Evolutionary conservation across 495 filamentous ascomycete species (phyloP).

Genomic region (Tricharina praecox): DNA sequence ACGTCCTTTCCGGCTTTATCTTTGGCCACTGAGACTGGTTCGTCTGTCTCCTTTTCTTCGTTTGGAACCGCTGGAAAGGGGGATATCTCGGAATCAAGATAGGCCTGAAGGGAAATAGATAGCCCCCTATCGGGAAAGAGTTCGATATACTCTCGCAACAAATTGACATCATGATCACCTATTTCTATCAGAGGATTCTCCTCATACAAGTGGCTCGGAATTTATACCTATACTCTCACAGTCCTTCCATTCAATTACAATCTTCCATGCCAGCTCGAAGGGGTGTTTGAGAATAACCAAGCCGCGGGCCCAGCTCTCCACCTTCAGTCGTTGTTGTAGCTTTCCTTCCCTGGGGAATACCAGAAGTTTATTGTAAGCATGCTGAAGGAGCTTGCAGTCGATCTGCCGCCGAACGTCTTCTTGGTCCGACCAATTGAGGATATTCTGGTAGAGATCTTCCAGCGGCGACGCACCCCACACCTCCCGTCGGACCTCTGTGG

Average conservation of each 20-base stretch:
- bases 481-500: constrained; percentile 70
- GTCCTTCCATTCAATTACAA: constrained; percentile 79
- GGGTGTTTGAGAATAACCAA: constrained; percentile 95
- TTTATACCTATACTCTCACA: constrained; percentile 35
- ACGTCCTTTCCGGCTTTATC: constrained; percentile 27
- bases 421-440: constrained; percentile 79
- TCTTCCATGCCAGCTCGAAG: constrained; percentile 76
- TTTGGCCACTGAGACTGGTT: constrained; percentile 26
- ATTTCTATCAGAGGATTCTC: constrained; percentile 28
- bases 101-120: constrained; percentile 60
- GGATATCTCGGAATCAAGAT: constrained; percentile 65
- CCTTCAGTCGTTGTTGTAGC: constrained; percentile 45
- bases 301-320: constrained; percentile 58
- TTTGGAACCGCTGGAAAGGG: constrained; percentile 46
- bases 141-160: constrained; percentile 59
- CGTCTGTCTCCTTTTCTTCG: constrained; percentile 28
- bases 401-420: constrained; percentile 68
- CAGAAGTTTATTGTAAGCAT: constrained; percentile 57
- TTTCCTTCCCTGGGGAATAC: constrained; percentile 51
- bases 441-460: constrained; percentile 55
- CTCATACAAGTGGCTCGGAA: not conserved
- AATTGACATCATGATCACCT: constrained; percentile 50
- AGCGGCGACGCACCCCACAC: constrained; percentile 42
- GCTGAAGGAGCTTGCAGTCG: constrained; percentile 77
- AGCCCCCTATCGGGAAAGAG: constrained; percentile 78